Base-by-base conservation (phyloP, 2,329 filamentous ascomycete genomes). In the Colletotrichum sp. region DNA sequence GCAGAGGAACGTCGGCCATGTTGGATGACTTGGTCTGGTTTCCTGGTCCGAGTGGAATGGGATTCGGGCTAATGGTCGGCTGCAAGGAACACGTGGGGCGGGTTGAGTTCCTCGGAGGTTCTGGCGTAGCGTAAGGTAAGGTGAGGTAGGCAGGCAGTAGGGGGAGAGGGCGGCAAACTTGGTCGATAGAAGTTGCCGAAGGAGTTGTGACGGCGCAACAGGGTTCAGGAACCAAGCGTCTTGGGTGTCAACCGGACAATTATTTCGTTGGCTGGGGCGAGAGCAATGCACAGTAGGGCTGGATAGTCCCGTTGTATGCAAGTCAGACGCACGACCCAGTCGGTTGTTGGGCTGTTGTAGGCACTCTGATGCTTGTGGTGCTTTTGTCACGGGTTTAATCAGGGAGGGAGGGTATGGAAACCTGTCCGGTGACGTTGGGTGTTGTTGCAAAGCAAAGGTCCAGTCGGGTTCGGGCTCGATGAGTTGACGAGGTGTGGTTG, bases 1-100 rank as follows among this genome's bases (percentile, higher is more conserved):
- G 89, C 80, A 97, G 89, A 78, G 94, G 93, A 72, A 97, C 90
- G 84, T 97, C 95, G 70, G 92, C 91, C 87, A 94, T 92, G 83
- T 85, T 86, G 75, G 79, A 77, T 80, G 70, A 81, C 75, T 76
- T 74, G 71, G 28, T 68, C 48, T 69, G 65, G 13, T 15, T 70
- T 34, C 43, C 69, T 71, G 70, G 32, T 28, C 43, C 34, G 55
- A 64, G 26, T 30, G 32, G 26, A 65, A 69, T 36, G 57, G 28
- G 9, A 60, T 10, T 28, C 21, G 73, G 57, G 57, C 64, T 52
- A 68, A 67, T 9, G 16, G 32, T 30, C 16, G 61, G 57, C 74
- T 75, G 76, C 67, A 74, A 80, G 74, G 78, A 81, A 80, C 78
- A 74, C 79, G 79, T 76, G 73, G 70, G 75, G 76, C 75, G 73